Conservation (phyloP, 2,329 filamentous ascomycete species). For the Huntiella decipiens region DNA sequence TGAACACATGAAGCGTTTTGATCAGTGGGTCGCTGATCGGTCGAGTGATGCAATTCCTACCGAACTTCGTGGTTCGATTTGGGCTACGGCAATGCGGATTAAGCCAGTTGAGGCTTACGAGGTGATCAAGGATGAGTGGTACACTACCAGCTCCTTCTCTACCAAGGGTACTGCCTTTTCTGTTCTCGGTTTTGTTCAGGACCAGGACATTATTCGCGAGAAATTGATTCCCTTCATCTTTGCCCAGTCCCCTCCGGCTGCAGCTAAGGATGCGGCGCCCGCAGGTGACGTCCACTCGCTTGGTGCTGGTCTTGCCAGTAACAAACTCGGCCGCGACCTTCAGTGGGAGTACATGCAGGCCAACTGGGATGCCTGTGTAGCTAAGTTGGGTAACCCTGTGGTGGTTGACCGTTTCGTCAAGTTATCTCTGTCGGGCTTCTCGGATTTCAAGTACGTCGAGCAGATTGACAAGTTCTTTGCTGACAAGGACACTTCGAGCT, state of each 20-base stretch:
- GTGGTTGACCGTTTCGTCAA: slow-evolving; percentile 79
- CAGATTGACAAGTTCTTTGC: slow-evolving; percentile 77
- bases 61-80: slow-evolving; percentile 63
- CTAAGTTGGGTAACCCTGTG: slow-evolving; percentile 64
- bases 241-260: slow-evolving; percentile 34
- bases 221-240: slow-evolving; percentile 64
- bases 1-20: slow-evolving; percentile 63
- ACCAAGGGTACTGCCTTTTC: slow-evolving; percentile 72
- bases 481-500: slow-evolving; percentile 67
- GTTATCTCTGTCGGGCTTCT: slow-evolving; percentile 59
- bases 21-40: slow-evolving; percentile 53
- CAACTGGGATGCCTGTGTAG: slow-evolving; percentile 58
- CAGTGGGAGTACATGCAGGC: slow-evolving; percentile 76
- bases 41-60: slow-evolving; percentile 56
- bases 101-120: slow-evolving; percentile 52
- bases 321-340: slow-evolving; percentile 50
- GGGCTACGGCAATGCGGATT: slow-evolving; percentile 53
- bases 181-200: slow-evolving; percentile 55
- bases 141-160: slow-evolving; percentile 65
- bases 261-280: slow-evolving; percentile 45
- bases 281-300: slow-evolving; percentile 77
- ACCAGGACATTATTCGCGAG: slow-evolving; percentile 44
- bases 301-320: slow-evolving; percentile 51
- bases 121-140: slow-evolving; percentile 69
- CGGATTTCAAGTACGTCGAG: slow-evolving; percentile 45